Percentiles rank a stretch among this genome's conserved stretches.
Evolutionary conservation across 2,329 filamentous ascomycete species (phyloP).

Genomic region (Thielaviopsis cerberus): DNA sequence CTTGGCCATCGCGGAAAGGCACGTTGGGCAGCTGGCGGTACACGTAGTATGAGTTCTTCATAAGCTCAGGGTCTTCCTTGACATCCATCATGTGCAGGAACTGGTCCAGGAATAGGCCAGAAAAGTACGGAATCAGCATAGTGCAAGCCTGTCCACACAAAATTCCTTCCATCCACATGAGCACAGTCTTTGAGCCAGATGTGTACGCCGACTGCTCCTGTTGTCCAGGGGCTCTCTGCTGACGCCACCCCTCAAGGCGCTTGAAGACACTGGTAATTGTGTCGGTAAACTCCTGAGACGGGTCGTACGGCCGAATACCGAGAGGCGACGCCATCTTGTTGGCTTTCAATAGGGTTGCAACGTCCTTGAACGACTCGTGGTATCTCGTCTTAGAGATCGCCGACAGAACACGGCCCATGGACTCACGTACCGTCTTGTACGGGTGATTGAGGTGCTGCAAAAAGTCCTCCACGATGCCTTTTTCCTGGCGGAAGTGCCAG

Average conservation of each 20-base stretch:
- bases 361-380: slow-evolving; percentile 78
- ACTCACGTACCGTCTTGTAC: slow-evolving; percentile 90
- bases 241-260: slow-evolving; percentile 71
- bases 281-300: slow-evolving; percentile 51
- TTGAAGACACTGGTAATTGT: slow-evolving; percentile 60
- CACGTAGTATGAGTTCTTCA: slow-evolving; percentile 85
- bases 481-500: slow-evolving; percentile 88
- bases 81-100: slow-evolving; percentile 99
- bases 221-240: slow-evolving; percentile 66
- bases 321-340: slow-evolving; percentile 69
- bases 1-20: slow-evolving; percentile 72
- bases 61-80: slow-evolving; percentile 91
- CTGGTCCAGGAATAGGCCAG: slow-evolving; percentile 72
- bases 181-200: slow-evolving; percentile 83
- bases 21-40: slow-evolving; percentile 94
- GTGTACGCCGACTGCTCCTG: slow-evolving; percentile 91
- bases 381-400: slow-evolving; percentile 82
- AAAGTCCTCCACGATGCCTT: slow-evolving; percentile 78
- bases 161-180: slow-evolving; percentile 85
- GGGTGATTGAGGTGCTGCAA: slow-evolving; percentile 84
- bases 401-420: slow-evolving; percentile 76
- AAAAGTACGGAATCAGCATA: slow-evolving; percentile 79
- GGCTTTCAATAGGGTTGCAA: slow-evolving; percentile 52
- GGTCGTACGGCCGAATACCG: slow-evolving; percentile 67
- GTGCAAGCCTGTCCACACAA: slow-evolving; percentile 85